Conservation (phyloP, 441 rosid genomes). For the Breynia disticha region DNA sequence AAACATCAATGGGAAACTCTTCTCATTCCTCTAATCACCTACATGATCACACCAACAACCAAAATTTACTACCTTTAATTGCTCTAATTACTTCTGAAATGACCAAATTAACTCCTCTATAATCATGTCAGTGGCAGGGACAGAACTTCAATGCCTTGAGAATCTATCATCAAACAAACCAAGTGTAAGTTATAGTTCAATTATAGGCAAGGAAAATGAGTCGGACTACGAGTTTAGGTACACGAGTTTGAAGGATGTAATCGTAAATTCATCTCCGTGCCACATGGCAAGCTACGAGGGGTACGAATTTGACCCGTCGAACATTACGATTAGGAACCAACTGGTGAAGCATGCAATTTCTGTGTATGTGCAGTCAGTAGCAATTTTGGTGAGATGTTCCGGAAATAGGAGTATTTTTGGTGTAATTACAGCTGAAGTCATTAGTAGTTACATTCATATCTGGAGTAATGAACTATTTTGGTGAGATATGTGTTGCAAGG, state of each 20-base stretch:
- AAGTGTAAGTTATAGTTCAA: conserved; percentile 4
- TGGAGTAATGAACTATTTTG: too few relatives aligned
- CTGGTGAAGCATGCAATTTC: conserved; percentile 60
- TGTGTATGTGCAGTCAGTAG: conserved; percentile 37
- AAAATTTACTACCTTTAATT: too few relatives aligned
- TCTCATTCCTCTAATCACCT: neutral
- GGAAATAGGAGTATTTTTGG: too few relatives aligned
- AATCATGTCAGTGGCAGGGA: conserved; percentile 6
- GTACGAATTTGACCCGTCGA: conserved; percentile 33
- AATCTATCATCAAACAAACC: conserved; percentile 6
- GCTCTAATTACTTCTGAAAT: neutral
- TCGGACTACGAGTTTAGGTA: conserved; percentile 20
- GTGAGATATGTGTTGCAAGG: too few relatives aligned
- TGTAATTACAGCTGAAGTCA: too few relatives aligned
- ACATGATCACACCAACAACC: neutral
- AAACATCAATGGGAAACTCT: conserved; percentile 11
- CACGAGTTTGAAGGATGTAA: conserved; percentile 51
- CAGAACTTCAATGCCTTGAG: conserved; percentile 11
- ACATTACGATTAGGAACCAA: conserved; percentile 36
- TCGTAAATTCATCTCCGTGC: conserved; percentile 19
- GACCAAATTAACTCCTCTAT: neutral
- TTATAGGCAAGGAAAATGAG: neutral
- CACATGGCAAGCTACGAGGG: conserved; percentile 10
- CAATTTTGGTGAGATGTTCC: conserved; percentile 19
- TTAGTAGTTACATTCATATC: too few relatives aligned